Evolutionary conservation across 2,329 filamentous ascomycete genomes (phyloP).

Genomic region (Zasmidium citrigriseum): DNA sequence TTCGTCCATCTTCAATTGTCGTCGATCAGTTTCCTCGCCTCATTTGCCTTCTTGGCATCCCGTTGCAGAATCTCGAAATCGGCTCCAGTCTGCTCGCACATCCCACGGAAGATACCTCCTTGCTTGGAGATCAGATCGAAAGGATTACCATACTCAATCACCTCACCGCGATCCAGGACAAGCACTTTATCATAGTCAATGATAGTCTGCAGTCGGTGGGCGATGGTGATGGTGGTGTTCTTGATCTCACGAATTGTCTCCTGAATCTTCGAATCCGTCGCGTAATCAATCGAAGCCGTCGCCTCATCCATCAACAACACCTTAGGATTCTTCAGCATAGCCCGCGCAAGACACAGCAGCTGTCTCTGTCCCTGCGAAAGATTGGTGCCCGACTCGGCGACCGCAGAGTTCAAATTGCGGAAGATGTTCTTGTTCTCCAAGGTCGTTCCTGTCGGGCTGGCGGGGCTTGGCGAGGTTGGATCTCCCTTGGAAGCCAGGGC

Average conservation of each 20-base stretch:
- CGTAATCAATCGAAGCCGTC: conserved; percentile 95
- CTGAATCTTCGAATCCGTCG: conserved; percentile 93
- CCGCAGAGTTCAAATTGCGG: conserved; percentile 76
- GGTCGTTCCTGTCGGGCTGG: conserved; percentile 40
- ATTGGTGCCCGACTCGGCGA: conserved; percentile 90
- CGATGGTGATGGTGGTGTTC: conserved; percentile 93
- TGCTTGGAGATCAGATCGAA: conserved; percentile 75
- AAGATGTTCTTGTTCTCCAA: conserved; percentile 93
- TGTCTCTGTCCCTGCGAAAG: conserved; percentile 95
- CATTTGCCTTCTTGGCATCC: conserved; percentile 56
- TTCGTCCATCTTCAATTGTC: conserved; percentile 21
- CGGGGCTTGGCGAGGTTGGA: conserved; percentile 34
- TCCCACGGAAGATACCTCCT: conserved; percentile 64
- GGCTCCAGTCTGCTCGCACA: conserved; percentile 67
- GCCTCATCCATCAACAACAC: conserved; percentile 99
- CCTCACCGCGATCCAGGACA: conserved; percentile 83
- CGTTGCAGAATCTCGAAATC: conserved; percentile 60
- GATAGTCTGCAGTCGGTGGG: conserved; percentile 92
- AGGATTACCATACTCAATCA: conserved; percentile 90
- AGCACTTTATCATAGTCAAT: conserved; percentile 98
- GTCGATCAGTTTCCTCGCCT: conserved; percentile 43
- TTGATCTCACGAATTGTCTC: conserved; percentile 91
- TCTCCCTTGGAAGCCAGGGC: conserved; percentile 29
- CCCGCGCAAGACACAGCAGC: conserved; percentile 87
- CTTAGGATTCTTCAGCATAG: conserved; percentile 85